Evolutionary conservation across 2,329 filamentous ascomycete genomes (phyloP), one percentile per base, ranked within the genome.

Genomic region (Neofusicoccum sp.): DNA sequence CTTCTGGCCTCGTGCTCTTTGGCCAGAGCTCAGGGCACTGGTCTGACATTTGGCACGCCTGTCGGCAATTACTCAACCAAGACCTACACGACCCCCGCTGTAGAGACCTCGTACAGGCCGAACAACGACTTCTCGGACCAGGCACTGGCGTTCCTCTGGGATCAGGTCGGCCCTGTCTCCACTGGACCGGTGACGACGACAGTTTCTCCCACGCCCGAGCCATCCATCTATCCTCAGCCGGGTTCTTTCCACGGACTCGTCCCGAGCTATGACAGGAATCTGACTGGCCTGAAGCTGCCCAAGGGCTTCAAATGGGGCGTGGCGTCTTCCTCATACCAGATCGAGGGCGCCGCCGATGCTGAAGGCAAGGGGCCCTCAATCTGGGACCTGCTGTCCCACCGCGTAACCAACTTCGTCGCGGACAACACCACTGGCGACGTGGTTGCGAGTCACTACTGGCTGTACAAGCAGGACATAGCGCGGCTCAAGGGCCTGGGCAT

Each of bases 111-210:
- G 7, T 34, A 45, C 31, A 11, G 56, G 6, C 14, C 56, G 30
- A 58, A 58, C 45, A 56, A 70, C 1, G 76, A 79, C 60, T 82
- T 79, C 67, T 79, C 78, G 0, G 75, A 80, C 53, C 75, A 80
- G 62, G 76, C 76, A 16, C 70, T 82, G 20, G 76, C 73, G 3
- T 76, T 78, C 40, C 69, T 80, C 8, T 80, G 78, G 78, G 73
- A 78, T 58, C 73, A 78, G 54, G 73, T 80, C 26, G 78, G 78
- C 0, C 75, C 76, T 11, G 70, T 80, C 26, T 69, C 71, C 28
- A 72, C 73, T 6, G 77, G 77, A 1, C 73, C 76, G 0, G 70
- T 79, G 26, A 79, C 75, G 16, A 74, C 71, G 2, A 79, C 77
- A 1, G 75, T 76, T 2, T 62, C 67, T 6, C 76, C 77, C n/a